These are phyloP conservation scores for Litchi chinensis DNA, from an alignment of 345 rosid genomes.

Conservation along the genomic window DNA sequence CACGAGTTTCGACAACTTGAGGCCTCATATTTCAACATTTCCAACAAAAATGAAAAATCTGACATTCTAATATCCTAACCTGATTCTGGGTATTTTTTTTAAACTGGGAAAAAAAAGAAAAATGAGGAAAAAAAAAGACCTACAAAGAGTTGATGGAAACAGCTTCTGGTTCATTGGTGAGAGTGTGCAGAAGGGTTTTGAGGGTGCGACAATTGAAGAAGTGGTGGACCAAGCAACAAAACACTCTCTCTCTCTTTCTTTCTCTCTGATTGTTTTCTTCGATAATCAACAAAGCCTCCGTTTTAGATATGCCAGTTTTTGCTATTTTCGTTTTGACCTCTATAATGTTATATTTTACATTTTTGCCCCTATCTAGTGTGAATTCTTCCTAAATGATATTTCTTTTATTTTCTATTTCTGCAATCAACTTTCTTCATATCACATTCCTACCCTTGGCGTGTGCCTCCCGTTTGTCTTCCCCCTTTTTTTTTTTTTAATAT, in stretches of 20 bases:
- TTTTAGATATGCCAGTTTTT: constrained; percentile 4
- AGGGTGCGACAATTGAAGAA: background rate
- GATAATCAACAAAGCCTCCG: constrained; percentile 18
- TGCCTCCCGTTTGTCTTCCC: background rate
- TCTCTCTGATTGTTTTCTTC: constrained; percentile 14
- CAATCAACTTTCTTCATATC: too few relatives aligned
- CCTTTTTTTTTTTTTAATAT: too few relatives aligned
- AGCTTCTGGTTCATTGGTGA: background rate
- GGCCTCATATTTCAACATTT: constrained; percentile 5
- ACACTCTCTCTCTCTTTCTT: constrained; percentile 2
- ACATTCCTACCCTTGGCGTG: too few relatives aligned
- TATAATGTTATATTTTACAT: background rate
- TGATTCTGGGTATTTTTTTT: background rate
- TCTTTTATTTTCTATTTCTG: too few relatives aligned
- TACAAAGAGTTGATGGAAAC: background rate
- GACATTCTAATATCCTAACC: background rate
- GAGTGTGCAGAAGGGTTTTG: background rate
- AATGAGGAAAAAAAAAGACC: background rate
- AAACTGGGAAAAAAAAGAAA: background rate
- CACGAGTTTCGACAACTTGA: background rate
- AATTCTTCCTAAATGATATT: too few relatives aligned
- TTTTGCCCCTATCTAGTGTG: background rate
- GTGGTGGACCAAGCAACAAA: constrained; percentile 16
- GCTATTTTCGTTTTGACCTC: background rate
- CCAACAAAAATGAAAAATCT: background rate